Evolutionary conservation across 768 basidiomycete genomes (phyloP), one percentile per base, ranked within the genome.

Genomic region (Thelephora ganbajun): DNA sequence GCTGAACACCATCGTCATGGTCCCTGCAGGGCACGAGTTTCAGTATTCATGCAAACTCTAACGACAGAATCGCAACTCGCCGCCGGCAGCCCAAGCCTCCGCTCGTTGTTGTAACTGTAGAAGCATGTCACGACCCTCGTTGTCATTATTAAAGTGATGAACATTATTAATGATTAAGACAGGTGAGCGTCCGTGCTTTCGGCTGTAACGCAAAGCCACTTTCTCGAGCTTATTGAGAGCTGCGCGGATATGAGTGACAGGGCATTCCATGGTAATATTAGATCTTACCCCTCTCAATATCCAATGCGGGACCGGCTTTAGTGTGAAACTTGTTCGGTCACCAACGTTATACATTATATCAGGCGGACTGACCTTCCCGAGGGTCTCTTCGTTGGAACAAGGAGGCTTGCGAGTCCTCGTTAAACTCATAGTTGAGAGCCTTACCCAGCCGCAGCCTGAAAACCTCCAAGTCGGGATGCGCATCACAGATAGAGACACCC

Each of bases 391-490:
- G 65, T 57, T 86, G 84, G 64, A 91, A 91, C 18, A 93, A 62
- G 6, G 79, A 80, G 2, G 76, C 79, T 60, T 87, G 84, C 20
- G 79, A 81, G 59, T 87, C 84, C 63, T 87, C 85, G 51, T 83
- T 80, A 66, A 73, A 91, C 59, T 94, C 90, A 56, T 80, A 90
- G 55, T 90, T 86, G 36, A 91, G 64, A 11, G 85, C 80, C 61
- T 89, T 89, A 43, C 90, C 90, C 20, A 94, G 70, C 36, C 88
- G 77, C 35, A 91, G 70, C 48, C 83, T 72, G 66, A 93, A 89
- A 30, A 92, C 84, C 60, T 90, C 85, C 14, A 92, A 69, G 63
- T 90, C 85, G 16, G 84, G 84, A 61, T 90, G 87, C 12, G 83
- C 88, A 59, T 87, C 85, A 57, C 79, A 82, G 66, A 88, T 73